phyloP scores from a whole-genome alignment of 2,329 filamentous ascomycete genomes.

The Pestalotiopsis sp. region DNA sequence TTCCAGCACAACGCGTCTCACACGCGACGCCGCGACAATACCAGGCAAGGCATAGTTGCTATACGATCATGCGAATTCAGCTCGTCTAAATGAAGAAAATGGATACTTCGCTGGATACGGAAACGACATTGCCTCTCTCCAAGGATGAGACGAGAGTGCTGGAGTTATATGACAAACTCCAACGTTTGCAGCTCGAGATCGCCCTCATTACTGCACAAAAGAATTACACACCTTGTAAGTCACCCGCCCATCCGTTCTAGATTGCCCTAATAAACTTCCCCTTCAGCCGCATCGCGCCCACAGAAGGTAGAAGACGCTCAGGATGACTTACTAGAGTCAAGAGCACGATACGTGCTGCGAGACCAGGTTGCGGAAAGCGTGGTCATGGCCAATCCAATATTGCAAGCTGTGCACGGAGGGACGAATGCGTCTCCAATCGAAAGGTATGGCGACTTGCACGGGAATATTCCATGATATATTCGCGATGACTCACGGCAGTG shows the following conservation, averaged over 20 bases:
- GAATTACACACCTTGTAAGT: slow-evolving; percentile 36
- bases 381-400: slow-evolving; percentile 71
- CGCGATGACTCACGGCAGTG: background rate
- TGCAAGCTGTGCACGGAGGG: slow-evolving; percentile 75
- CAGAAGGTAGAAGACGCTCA: slow-evolving; percentile 53
- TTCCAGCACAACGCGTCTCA: background rate
- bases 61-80: background rate
- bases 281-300: background rate
- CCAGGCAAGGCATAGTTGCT: slow-evolving; percentile 1
- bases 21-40: background rate
- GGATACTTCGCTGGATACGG: slow-evolving; percentile 16
- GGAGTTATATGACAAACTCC: slow-evolving; percentile 70
- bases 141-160: slow-evolving; percentile 67
- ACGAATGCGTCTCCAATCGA: slow-evolving; percentile 66
- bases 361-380: slow-evolving; percentile 70
- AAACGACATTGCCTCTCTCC: slow-evolving; percentile 56
- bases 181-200: slow-evolving; percentile 72
- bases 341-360: slow-evolving; percentile 69
- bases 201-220: slow-evolving; percentile 61
- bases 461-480: background rate
- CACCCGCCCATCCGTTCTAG: slow-evolving; percentile 14
- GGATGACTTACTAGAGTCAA: slow-evolving; percentile 68
- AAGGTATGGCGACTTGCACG: slow-evolving; percentile 49
- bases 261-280: background rate
- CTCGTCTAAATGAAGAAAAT: background rate